Evolutionary conservation across 129 eudicot genomes (phyloP), one percentile per base, ranked within the genome.

Genomic region (Saussurea involucrata): DNA sequence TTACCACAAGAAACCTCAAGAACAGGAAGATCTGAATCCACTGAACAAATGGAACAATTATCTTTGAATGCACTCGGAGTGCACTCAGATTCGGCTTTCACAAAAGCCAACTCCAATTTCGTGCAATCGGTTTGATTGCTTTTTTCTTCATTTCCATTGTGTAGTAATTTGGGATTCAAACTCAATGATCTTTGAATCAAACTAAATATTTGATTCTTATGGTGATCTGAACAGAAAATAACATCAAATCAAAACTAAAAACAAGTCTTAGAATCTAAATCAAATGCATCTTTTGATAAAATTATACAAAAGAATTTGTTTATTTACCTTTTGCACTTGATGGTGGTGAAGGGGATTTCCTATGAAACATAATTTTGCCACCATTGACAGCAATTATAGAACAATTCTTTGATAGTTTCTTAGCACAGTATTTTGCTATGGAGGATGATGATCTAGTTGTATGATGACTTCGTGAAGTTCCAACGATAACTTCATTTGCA

Each of bases 391-490:
- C 94, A 72, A 87, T 69, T 53, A 89, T 87, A 8, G 97, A 83
- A 58, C 86, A 77, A 69, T 27, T 76, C 73, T 76, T 87, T 3
- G 87, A 66, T 22, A 92, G 72, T 20, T 86, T 92, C 73, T 83
- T 89, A 74, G 97, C 92, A 82, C 97, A 92, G 79, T 87, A 87
- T 78, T 89, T 92, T 69, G 97, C 97, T 53, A 92, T 61, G 17
- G 96, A 76, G 61, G 85, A 85, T 36, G 91, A 80, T 31, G 96
- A 92, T 42, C 88, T 83, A 32, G 85, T 78, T 17, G 81, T 76
- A 65, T 84, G 90, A 60, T 76, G 81, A 18, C 60, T 68, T 40
- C 71, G 77, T 60, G 90, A 84, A 42, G 88, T 80, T 32, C 97
- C 96, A 32, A 92, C 74, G 28, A 92, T 86, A 33, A 92, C 27